Base-by-base conservation (phyloP, 2,329 filamentous ascomycete species). In the Blumeria hordei region DNA sequence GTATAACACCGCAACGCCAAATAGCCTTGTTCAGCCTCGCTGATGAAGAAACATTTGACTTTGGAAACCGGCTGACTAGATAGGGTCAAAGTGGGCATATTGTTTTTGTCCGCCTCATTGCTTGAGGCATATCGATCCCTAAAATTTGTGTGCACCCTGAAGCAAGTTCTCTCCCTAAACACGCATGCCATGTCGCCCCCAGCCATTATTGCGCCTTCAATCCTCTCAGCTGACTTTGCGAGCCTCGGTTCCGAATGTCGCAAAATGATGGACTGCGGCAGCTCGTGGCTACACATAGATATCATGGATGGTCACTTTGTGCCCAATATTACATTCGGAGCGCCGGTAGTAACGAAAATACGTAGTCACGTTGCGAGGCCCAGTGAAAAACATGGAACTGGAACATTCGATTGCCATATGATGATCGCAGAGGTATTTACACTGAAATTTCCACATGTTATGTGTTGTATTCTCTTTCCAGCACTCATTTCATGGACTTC, bases 281-380 rank as follows among this genome's bases (percentile, higher is more conserved):
- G 88, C 60, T 86, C 95, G 73, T 94, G 86, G 85, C 77, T 93
- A 62, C 87, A 95, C 70, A 50, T 95, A 63, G 90, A 96, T 69
- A 95, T 95, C 67, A 88, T 93, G 90, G 92, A 98, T 68, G 92
- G 92, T 56, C 92, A 98, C 68, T 98, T 98, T 66, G 92, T 98
- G 44, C 92, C 92, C 54, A 98, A 98, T 71, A 88, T 98, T 69
- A 96, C 92, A 51, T 95, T 96, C 65, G 92, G 92, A 57, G 81
- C 90, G 18, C 88, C 90, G 5, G 88, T 98, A 39, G 92, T 98
- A 49, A 90, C 87, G 62, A 94, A 90, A 73, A 92, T 98, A 64
- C 81, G 92, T 59, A 74, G 77, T 49, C 85, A 94, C 64, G 88
- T 98, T 63, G 81, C 86, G 56, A 75, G 76, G 61, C 88, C 88